Evolutionary conservation across 768 basidiomycete species (phyloP), one percentile per base, ranked within the genome.

Genomic region (Lactarius psammicola): DNA sequence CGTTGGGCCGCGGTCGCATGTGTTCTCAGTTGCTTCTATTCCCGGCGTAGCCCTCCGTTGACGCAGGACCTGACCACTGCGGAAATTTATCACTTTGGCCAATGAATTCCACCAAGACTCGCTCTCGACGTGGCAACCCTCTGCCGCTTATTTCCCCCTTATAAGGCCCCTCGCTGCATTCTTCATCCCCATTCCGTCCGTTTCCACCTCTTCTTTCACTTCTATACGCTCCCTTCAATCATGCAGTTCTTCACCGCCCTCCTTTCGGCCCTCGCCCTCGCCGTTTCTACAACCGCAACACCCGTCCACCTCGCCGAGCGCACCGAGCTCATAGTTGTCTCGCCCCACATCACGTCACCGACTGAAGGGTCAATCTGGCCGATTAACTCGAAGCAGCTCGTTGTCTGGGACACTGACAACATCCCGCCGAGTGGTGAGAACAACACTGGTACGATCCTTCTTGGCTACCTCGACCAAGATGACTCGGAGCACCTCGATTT

Each of bases 191-290:
- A 54, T 44, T 28, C 38, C 10, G 15, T 26, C 5, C 18, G 1
- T 34, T 13, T 18, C n/a, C 17, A 33, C n/a, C 23, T n/a, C 31
- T 6, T 20, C 15, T 36, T 20, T 9, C 33, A 8, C 44, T 31
- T 15, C 20, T 23, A 54, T 38, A n/a, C n/a, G n/a, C 26, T 40
- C n/a, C 9, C 44, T 17, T 28, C 31, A 20, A 26, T 17, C 1
- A 69, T 69, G 68, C 56, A 64, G 30, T 31, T 68, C 68, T 42
- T 69, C 51, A 15, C 59, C 51, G 18, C 40, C 30, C 55, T 69
- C 34, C 26, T 63, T 30, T 31, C 63, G 1, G 56, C 51, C 13
- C 59, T 68, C 55, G 59, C 49, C n/a, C 38, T 64, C 30, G 62
- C 51, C 17, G 56, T 46, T 33, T 55, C 68, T 3, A 53, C 59